Evolutionary conservation across 1,139 yeast genomes (phyloP), one percentile per base, ranked within the genome.

Genomic region (Magnusiomyces paraingens): DNA sequence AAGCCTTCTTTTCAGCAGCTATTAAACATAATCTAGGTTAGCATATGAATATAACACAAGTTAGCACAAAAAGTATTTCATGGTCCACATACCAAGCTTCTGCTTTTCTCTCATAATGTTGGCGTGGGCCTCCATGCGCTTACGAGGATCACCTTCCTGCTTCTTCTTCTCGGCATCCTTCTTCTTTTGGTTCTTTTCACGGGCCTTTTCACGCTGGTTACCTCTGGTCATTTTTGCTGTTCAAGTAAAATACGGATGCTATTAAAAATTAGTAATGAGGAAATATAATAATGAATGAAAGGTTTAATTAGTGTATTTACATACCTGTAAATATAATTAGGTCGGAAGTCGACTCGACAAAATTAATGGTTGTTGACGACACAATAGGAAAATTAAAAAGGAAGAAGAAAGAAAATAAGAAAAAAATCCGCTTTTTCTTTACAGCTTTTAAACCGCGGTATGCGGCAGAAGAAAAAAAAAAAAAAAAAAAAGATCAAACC

Each of bases 181-280:
- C 72, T 91, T 91, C 75, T 91, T 93, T 67, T 74, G 70, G 72
- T 88, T 89, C 73, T 88, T 91, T 57, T 84, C 90, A 67, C 99
- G 80, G 32, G 97, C 97, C 64, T 87, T 79, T 51, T 93, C 99
- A 70, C 99, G 81, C 73, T 93, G 98, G 71, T 93, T 93, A 36
- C 99, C 99, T 76, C 99, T 81, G 52, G 96, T 85, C 98, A 91
- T 91, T 52, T 52, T 67, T 51, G 36, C 18, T 18, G 32, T 42
- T 29, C 5, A 12, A 44, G 22, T n/a, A 5, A 18, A 54, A 18
- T 26, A 29, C 40, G 8, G 8, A 26, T 26, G 32, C 32, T 26
- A 8, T 8, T 26, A 26, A 26, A n/a, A 8, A 50, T 39, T 17
- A 22, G 29, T 36, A 44, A 51, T 51, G 15, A 18, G 21, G 29